These are phyloP conservation scores for Anastatica hierochuntica DNA, from an alignment of 345 rosid species.

Conservation along the genomic window DNA sequence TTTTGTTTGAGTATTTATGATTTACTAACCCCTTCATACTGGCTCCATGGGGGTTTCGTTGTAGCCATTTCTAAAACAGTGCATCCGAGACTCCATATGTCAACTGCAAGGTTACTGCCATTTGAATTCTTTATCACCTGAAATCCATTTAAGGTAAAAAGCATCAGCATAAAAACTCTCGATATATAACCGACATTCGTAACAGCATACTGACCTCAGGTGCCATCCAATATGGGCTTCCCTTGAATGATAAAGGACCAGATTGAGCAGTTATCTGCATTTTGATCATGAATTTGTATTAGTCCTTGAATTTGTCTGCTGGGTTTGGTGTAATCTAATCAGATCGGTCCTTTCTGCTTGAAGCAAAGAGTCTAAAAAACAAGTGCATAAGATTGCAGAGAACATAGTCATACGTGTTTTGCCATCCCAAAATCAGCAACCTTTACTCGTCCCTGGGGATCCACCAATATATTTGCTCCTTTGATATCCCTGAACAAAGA, in stretches of 20 bases:
- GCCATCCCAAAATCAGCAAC: conserved; percentile 78
- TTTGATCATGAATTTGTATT: conserved; percentile 17
- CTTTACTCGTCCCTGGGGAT: conserved; percentile 70
- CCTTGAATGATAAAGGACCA: conserved; percentile 67
- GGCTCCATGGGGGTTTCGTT: conserved; percentile 83
- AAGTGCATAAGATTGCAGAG: neutral
- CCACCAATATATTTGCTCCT: conserved; percentile 82
- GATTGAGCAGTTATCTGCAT: conserved; percentile 77
- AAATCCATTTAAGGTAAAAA: neutral
- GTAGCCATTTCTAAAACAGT: conserved; percentile 90
- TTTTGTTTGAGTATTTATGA: neutral
- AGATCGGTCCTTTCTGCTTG: neutral
- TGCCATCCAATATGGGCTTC: conserved; percentile 95
- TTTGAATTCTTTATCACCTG: conserved; percentile 66
- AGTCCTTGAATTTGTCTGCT: conserved; percentile 3
- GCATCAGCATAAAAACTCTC: conserved; percentile 8
- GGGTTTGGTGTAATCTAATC: neutral
- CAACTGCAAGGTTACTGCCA: conserved; percentile 73
- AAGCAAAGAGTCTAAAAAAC: neutral
- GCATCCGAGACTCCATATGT: conserved; percentile 91
- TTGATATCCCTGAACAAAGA: conserved; percentile 55
- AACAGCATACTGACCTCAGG: conserved; percentile 52
- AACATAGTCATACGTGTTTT: conserved; percentile 40
- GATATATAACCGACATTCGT: neutral
- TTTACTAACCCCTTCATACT: conserved; percentile 72